phyloP scores from a whole-genome alignment of 2,329 filamentous ascomycete genomes.

The Paecilomyces dactylethromorphus region DNA sequence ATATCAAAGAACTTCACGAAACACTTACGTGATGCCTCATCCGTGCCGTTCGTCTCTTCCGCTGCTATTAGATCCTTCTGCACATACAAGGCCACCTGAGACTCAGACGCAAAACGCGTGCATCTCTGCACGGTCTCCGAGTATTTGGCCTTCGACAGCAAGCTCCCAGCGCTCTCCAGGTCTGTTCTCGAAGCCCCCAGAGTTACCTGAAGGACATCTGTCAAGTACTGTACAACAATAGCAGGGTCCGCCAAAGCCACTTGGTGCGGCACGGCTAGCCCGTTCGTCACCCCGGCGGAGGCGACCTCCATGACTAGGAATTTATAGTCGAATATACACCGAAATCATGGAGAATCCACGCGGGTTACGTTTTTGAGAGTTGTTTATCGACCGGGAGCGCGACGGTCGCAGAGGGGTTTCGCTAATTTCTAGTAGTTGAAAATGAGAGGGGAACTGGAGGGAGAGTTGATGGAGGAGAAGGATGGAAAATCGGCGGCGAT shows the following conservation, averaged over 20 bases:
- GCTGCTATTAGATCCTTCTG: slow-evolving; percentile 64
- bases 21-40: slow-evolving; percentile 35
- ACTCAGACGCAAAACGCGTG: slow-evolving; percentile 80
- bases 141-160: slow-evolving; percentile 67
- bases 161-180: slow-evolving; percentile 71
- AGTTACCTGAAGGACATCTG: slow-evolving; percentile 63
- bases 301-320: slow-evolving; percentile 31
- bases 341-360: slow-evolving; percentile 25
- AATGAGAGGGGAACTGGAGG: not conserved
- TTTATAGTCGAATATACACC: slow-evolving; percentile 16
- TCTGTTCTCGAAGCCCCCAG: slow-evolving; percentile 71
- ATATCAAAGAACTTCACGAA: not conserved
- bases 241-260: slow-evolving; percentile 53
- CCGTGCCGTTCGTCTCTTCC: slow-evolving; percentile 38
- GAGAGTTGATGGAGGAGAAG: not conserved
- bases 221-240: slow-evolving; percentile 65
- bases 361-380: slow-evolving; percentile 2
- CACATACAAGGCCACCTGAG: slow-evolving; percentile 82
- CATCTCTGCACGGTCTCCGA: slow-evolving; percentile 81
- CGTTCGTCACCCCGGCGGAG: slow-evolving; percentile 29
- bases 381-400: slow-evolving; percentile 8
- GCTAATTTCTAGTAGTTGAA: not conserved
- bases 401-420: slow-evolving; percentile 5
- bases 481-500: not conserved
- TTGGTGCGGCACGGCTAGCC: slow-evolving; percentile 23